A percentile compares a stretch with the other conserved stretches of the same genome.
Conservation (phyloP, 768 basidiomycete species). For the Amanita jacksonii region DNA sequence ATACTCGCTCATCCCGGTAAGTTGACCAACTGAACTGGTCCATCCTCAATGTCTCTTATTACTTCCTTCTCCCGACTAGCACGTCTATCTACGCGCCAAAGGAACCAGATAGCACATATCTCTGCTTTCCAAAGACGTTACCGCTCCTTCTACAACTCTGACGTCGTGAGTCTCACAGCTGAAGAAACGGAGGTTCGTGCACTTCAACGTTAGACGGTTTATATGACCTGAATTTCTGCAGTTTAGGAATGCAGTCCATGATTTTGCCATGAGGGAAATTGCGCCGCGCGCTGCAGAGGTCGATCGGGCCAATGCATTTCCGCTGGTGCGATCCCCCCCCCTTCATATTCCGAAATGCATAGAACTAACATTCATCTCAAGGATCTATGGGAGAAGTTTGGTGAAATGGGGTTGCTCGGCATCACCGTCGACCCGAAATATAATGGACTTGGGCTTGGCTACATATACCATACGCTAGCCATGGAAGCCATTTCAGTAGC, state of each 20-base stretch:
- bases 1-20: not conserved
- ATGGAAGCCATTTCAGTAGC: slow-evolving; percentile 92
- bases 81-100: not conserved
- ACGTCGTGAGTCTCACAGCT: slow-evolving; percentile 68
- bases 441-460: slow-evolving; percentile 77
- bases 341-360: slow-evolving; percentile 4
- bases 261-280: slow-evolving; percentile 78
- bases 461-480: slow-evolving; percentile 80
- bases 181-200: slow-evolving; percentile 67
- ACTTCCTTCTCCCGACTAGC: not conserved
- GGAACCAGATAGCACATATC: not conserved
- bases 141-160: slow-evolving; percentile 59
- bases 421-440: slow-evolving; percentile 75
- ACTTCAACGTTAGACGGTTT: slow-evolving; percentile 1
- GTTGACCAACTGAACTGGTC: not conserved
- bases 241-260: slow-evolving; percentile 73
- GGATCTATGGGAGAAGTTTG: slow-evolving; percentile 86
- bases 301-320: slow-evolving; percentile 79
- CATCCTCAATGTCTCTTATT: slow-evolving; percentile 2
- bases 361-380: slow-evolving; percentile 19
- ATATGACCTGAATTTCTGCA: slow-evolving; percentile 19
- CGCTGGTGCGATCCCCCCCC: slow-evolving; percentile 37
- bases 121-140: slow-evolving; percentile 16
- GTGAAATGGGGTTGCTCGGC: slow-evolving; percentile 88
- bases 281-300: slow-evolving; percentile 81